A percentile compares a stretch with the other conserved stretches of the same genome.
Conservation (phyloP, 169 alveolate species). For the Besnoitia besnoiti region DNA sequence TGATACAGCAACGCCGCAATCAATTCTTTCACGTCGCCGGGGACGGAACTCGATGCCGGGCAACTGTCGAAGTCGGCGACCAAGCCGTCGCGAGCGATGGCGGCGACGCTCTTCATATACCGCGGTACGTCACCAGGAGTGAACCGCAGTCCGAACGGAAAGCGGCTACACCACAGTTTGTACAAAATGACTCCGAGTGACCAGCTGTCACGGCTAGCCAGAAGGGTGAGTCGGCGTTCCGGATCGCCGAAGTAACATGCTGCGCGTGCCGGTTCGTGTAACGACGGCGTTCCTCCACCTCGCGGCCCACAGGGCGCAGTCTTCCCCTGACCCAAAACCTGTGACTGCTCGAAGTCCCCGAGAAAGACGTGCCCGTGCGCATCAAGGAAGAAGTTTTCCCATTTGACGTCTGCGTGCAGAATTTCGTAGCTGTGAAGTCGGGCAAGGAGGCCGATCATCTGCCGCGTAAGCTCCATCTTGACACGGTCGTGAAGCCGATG, state of each 20-base stretch:
- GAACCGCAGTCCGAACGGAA: neutral
- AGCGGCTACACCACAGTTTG: slow-evolving; percentile 21
- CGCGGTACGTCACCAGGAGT: neutral
- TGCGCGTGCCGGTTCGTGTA: slow-evolving; percentile 4
- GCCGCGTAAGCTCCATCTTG: neutral
- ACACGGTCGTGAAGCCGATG: neutral
- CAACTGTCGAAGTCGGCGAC: neutral
- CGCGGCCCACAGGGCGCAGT: slow-evolving; percentile 20
- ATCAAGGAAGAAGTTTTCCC: slow-evolving; percentile 45
- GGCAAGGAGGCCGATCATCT: slow-evolving; percentile 14
- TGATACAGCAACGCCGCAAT: neutral
- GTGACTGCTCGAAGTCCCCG: slow-evolving; percentile 38
- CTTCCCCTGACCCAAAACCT: neutral
- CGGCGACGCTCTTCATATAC: slow-evolving; percentile 4
- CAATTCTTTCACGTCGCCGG: neutral
- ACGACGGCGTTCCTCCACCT: slow-evolving; percentile 24
- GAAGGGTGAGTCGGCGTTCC: neutral
- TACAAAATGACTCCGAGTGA: slow-evolving; percentile 16
- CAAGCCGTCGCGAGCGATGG: neutral
- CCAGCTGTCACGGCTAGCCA: slow-evolving; percentile 28
- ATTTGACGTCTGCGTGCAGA: slow-evolving; percentile 43
- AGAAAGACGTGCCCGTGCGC: slow-evolving; percentile 32
- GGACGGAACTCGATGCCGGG: neutral
- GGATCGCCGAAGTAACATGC: neutral
- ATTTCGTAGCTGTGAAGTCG: slow-evolving; percentile 33